phyloP scores from a whole-genome alignment of 225 moss, liverwort and hornwort genomes.

The Neckera pumila region DNA sequence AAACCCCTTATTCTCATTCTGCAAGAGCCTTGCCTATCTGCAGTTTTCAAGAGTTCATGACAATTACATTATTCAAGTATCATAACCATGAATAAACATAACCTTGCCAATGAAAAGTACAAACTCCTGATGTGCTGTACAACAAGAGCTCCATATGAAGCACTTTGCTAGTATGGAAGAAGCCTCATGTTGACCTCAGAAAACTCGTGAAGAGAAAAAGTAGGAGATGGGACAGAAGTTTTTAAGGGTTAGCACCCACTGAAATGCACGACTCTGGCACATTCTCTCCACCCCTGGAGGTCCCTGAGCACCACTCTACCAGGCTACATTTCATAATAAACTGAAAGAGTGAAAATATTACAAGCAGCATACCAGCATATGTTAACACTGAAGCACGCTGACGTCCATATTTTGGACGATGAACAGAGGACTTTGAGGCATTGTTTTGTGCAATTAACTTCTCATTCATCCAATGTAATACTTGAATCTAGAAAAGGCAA shows the following conservation, averaged over 20 bases:
- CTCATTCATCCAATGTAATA: too few relatives aligned
- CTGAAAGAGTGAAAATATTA: not conserved
- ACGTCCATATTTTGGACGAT: too few relatives aligned
- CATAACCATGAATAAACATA: not conserved
- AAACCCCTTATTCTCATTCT: slow-evolving; percentile 6
- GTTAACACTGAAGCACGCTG: too few relatives aligned
- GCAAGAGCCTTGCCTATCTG: not conserved
- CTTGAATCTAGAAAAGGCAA: too few relatives aligned
- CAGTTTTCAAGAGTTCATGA: slow-evolving; percentile 4
- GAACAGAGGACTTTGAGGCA: too few relatives aligned
- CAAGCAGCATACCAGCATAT: not conserved
- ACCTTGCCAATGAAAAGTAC: not conserved
- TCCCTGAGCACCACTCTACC: not conserved
- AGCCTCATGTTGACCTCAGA: not conserved
- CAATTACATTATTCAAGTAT: not conserved
- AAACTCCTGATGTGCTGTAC: not conserved
- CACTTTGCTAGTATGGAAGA: not conserved
- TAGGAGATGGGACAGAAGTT: not conserved
- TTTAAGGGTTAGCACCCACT: not conserved
- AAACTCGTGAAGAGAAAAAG: not conserved
- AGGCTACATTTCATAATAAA: not conserved
- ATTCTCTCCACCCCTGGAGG: not conserved
- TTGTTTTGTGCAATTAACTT: too few relatives aligned
- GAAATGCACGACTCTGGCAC: not conserved
- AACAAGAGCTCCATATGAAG: not conserved